Evolutionary conservation across 306 rosid species (phyloP), one percentile per base, ranked within the genome.

Genomic region (Acacia confusa): DNA sequence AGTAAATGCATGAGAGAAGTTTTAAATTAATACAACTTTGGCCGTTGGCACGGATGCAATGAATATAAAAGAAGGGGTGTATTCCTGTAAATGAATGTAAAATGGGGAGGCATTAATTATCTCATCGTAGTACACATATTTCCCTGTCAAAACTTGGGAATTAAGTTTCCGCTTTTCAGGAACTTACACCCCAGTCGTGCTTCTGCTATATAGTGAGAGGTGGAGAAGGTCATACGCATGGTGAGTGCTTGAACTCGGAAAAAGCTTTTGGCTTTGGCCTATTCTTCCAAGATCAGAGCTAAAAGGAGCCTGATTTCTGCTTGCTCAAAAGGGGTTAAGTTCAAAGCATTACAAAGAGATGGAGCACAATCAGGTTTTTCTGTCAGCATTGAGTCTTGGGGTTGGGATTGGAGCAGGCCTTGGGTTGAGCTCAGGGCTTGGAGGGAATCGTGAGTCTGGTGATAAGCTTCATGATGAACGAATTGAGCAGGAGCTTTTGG

Each of bases 381-480:
- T 60, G 17, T 95, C 99, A 69, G 98, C 98, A 86, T 84, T 95
- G 93, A 87, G 99, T 72, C 98, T 92, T 58, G 99, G 99, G 78
- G 97, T 93, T 78, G 99, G 99, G 44, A 89, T 95, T n/a, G 99
- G 99, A 73, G 96, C 93, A 40, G 98, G 99, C 70, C 87, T 95
- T 73, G 95, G 97, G 27, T 85, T 93, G 82, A 90, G 97, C 64
- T 88, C 98, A 2, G 97, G 94, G 20, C 94, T 95, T 36, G 92
- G 87, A 32, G 97, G 94, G 61, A 83, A 79, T 61, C 75, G 73
- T 70, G 83, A 87, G 41, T 77, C 88, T 32, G 89, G 87, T 74
- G 97, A 57, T 57, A 27, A 92, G 84, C 78, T 93, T 80, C 84
- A 93, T 40, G 89, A 64, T 16, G 96, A 91, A 72, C 92, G 82